Evolutionary conservation across 306 rosid genomes (phyloP).

Genomic region (Prunus salicina): DNA sequence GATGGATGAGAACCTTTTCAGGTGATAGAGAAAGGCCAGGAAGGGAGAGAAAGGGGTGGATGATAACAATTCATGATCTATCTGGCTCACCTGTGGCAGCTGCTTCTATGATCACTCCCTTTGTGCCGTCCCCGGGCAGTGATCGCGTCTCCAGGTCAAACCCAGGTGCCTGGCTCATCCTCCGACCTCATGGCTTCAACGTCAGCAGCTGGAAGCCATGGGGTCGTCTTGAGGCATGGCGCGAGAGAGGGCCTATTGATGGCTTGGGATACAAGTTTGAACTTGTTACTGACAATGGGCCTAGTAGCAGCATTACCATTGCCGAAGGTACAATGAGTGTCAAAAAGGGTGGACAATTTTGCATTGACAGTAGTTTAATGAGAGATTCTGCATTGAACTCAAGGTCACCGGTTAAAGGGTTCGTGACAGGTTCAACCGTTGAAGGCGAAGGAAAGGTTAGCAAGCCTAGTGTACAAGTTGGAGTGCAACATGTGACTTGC

Average conservation of each 20-base stretch:
- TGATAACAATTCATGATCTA: conserved; percentile 80
- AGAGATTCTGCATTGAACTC: conserved; percentile 40
- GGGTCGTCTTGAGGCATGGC: conserved; percentile 94
- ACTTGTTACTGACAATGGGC: conserved; percentile 59
- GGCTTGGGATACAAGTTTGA: conserved; percentile 89
- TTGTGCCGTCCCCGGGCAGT: conserved; percentile 80
- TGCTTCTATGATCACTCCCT: conserved; percentile 89
- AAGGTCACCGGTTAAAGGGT: conserved; percentile 58
- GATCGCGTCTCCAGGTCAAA: conserved; percentile 84
- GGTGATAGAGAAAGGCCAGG: conserved; percentile 54
- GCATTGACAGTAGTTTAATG: conserved; percentile 53
- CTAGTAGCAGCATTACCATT: conserved; percentile 43
- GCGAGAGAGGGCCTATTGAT: conserved; percentile 73
- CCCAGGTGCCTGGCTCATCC: conserved; percentile 95
- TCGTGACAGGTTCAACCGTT: conserved; percentile 81
- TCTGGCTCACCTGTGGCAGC: conserved; percentile 92
- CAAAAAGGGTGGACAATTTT: conserved; percentile 75
- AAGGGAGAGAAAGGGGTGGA: conserved; percentile 94
- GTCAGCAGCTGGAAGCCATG: conserved; percentile 90
- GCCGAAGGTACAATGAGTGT: conserved; percentile 75
- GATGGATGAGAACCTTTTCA: conserved; percentile 56
- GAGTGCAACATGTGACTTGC: conserved; percentile 79
- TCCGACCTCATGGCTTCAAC: conserved; percentile 68
- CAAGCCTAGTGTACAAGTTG: conserved; percentile 82
- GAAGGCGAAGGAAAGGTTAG: conserved; percentile 86